Conservation (phyloP, 805 yeast species). For the Wickerhamiella qilinensis region DNA sequence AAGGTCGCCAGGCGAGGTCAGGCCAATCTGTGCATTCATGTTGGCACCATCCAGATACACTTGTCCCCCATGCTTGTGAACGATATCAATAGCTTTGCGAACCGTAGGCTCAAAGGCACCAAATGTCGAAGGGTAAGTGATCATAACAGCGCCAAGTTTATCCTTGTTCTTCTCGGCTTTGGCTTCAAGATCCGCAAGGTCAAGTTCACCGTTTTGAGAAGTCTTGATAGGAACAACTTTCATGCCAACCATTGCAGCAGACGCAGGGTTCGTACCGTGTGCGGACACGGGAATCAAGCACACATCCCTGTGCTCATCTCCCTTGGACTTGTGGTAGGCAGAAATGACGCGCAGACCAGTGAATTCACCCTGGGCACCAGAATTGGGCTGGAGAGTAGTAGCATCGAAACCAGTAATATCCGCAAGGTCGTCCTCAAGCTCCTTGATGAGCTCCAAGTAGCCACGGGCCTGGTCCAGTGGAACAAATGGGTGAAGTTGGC, state of each 20-base stretch:
- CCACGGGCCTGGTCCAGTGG: conserved; percentile 85
- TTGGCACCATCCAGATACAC: conserved; percentile 98
- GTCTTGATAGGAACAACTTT: conserved; percentile 90
- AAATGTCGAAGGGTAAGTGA: conserved; percentile 94
- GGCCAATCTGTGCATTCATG: conserved; percentile 98
- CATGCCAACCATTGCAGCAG: conserved; percentile 93
- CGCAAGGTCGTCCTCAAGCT: conserved; percentile 70
- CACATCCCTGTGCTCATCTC: conserved; percentile 59
- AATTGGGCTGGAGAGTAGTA: conserved; percentile 86
- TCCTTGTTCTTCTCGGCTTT: conserved; percentile 58
- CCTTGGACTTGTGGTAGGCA: conserved; percentile 53
- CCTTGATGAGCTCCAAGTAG: conserved; percentile 55
- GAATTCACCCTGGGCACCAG: conserved; percentile 98
- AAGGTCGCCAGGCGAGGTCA: conserved; percentile 91
- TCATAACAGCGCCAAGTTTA: conserved; percentile 79
- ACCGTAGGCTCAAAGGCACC: conserved; percentile 93
- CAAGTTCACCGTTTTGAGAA: conserved; percentile 69
- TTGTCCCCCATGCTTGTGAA: conserved; percentile 81
- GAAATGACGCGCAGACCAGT: conserved; percentile 81
- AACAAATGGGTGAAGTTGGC: conserved; percentile 79
- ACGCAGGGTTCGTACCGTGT: conserved; percentile 97
- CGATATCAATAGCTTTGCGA: conserved; percentile 65
- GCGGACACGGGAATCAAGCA: conserved; percentile 95
- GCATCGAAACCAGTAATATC: conserved; percentile 88
- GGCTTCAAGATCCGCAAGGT: conserved; percentile 51